phyloP scores from a whole-genome alignment of 1,284 basidiomycete species.

The Coniferiporia sulphurascens region DNA sequence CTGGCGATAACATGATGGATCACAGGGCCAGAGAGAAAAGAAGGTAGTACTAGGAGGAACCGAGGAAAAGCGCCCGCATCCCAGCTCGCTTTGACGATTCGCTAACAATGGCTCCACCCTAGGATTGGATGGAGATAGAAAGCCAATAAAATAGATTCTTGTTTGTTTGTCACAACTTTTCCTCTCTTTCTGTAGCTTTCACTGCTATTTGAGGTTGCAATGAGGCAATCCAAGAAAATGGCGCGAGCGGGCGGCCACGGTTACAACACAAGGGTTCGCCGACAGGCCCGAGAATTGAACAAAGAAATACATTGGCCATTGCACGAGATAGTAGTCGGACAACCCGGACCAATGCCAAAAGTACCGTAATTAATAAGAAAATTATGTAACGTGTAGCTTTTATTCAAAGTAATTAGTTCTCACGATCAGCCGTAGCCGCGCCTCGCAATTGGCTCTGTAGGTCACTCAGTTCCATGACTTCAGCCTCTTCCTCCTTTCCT shows the following conservation, averaged over 20 bases:
- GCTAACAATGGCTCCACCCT: not conserved
- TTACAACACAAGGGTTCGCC: too few species aligned
- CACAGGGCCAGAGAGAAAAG: too few species aligned
- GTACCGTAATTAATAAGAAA: too few species aligned
- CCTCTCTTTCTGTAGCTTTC: not conserved
- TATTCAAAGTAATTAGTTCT: too few species aligned
- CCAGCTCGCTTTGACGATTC: not conserved
- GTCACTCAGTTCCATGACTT: not conserved
- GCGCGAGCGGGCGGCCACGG: not conserved
- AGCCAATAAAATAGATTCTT: not conserved
- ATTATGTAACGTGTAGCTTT: too few species aligned
- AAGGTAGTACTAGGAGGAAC: not conserved
- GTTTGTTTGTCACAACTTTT: not conserved
- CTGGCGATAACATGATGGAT: too few species aligned
- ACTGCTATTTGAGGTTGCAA: not conserved
- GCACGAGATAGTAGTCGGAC: too few species aligned
- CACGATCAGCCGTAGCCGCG: not conserved
- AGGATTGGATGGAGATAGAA: not conserved
- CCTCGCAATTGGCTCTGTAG: not conserved
- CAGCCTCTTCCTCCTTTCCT: not conserved
- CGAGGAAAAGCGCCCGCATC: not conserved
- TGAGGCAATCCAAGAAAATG: not conserved
- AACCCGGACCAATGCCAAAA: too few species aligned
- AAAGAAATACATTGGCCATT: too few species aligned
- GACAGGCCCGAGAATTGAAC: too few species aligned